Conservation (phyloP, 106 monocot genomes). For the Dendrobium huoshanense region DNA sequence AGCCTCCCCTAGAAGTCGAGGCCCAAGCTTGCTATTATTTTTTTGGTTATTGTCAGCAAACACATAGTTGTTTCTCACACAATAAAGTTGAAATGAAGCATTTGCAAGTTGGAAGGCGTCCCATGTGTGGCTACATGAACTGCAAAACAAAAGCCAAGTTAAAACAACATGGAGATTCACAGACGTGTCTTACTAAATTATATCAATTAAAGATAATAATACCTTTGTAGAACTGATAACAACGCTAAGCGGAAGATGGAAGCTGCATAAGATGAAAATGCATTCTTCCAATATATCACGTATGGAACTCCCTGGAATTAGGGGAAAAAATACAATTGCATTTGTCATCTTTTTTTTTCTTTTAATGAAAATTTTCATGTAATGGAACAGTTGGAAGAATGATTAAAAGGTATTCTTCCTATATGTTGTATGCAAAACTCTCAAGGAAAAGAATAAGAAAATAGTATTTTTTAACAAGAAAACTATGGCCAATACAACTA, state of each 20-base stretch:
- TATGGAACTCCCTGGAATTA: constrained; percentile 64
- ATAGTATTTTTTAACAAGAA: too few relatives aligned
- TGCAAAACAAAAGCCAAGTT: constrained; percentile 20
- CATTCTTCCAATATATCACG: constrained; percentile 81
- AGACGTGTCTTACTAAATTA: not conserved
- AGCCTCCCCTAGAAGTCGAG: constrained; percentile 63
- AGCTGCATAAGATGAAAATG: constrained; percentile 55
- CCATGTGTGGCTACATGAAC: constrained; percentile 67
- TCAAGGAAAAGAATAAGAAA: too few relatives aligned
- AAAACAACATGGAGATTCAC: not conserved
- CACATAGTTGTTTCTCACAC: constrained; percentile 40
- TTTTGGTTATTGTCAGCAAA: constrained; percentile 29
- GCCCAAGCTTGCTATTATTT: constrained; percentile 34
- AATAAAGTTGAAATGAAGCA: constrained; percentile 54
- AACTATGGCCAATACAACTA: not conserved
- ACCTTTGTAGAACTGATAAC: constrained; percentile 80
- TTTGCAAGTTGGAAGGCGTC: constrained; percentile 59
- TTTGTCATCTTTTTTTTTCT: not conserved
- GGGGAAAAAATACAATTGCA: not conserved
- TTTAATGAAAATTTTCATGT: not conserved
- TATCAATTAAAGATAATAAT: not conserved
- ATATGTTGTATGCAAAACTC: too few relatives aligned
- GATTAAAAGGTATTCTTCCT: too few relatives aligned
- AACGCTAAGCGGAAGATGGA: constrained; percentile 75
- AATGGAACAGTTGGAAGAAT: not conserved